Evolutionary conservation across 2,329 filamentous ascomycete genomes (phyloP).

Genomic region (Emmonsia crescens): DNA sequence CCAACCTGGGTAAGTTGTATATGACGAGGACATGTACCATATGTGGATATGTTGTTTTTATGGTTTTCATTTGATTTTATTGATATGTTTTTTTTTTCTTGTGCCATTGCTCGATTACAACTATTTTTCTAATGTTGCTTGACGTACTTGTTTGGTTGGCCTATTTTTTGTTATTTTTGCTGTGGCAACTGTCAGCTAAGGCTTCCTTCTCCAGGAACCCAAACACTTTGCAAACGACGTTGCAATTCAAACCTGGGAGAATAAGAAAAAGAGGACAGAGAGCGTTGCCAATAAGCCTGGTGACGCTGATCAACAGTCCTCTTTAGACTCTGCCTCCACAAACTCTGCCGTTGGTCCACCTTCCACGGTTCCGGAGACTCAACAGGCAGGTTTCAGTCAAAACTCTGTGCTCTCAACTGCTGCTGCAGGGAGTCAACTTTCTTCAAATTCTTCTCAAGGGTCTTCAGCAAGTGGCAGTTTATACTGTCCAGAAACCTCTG

Average conservation of each 20-base stretch:
- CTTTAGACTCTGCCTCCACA: background rate
- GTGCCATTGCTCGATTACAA: background rate
- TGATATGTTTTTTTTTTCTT: background rate
- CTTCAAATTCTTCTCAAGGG: constrained; percentile 3
- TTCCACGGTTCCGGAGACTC: constrained; percentile 8
- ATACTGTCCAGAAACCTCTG: constrained; percentile 4
- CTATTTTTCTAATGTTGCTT: background rate
- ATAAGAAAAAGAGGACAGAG: constrained; percentile 15
- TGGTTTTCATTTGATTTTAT: background rate
- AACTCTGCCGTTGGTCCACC: background rate
- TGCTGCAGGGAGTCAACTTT: background rate
- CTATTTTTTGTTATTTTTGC: background rate
- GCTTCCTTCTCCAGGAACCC: constrained; percentile 20
- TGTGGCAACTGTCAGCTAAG: background rate
- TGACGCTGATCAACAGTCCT: constrained; percentile 1
- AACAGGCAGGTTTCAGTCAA: constrained; percentile 3
- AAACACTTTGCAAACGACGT: constrained; percentile 25
- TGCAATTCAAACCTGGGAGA: constrained; percentile 22
- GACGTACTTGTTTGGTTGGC: background rate
- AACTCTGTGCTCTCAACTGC: constrained; percentile 1
- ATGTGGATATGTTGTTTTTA: background rate
- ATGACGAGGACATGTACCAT: background rate
- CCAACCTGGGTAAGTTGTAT: constrained; percentile 28
- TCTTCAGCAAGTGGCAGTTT: constrained; percentile 7
- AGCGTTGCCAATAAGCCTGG: constrained; percentile 7